Percentiles rank a stretch among this genome's conserved stretches.
Evolutionary conservation across 441 rosid genomes (phyloP).

Genomic region (Corymbia citriodora): DNA sequence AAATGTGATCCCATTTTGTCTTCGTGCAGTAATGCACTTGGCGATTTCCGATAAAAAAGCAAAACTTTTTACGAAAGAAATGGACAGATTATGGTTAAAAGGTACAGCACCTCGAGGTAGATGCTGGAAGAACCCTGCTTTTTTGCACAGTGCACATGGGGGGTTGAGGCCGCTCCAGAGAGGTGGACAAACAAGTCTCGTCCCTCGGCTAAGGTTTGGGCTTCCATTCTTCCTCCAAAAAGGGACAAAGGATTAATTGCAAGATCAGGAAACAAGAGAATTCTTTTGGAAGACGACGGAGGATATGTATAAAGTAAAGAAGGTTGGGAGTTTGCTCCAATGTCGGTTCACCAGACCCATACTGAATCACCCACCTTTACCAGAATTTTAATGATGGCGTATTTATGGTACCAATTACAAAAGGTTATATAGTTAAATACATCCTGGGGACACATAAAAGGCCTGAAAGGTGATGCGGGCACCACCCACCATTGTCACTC

Average conservation of each 20-base stretch:
- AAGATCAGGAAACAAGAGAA: background rate
- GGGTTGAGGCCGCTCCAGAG: slow-evolving; percentile 38
- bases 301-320: background rate
- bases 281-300: background rate
- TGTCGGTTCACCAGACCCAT: background rate
- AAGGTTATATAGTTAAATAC: background rate
- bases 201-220: background rate
- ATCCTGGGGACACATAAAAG: background rate
- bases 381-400: background rate
- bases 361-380: background rate
- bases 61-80: background rate
- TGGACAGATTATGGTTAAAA: background rate
- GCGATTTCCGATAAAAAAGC: background rate
- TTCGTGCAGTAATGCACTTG: background rate
- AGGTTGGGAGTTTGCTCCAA: background rate
- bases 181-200: background rate
- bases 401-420: background rate
- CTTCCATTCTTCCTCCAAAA: background rate
- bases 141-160: slow-evolving; percentile 14
- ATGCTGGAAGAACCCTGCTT: background rate
- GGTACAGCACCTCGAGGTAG: background rate
- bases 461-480: background rate
- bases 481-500: background rate
- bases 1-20: background rate
- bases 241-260: background rate